Evolutionary conservation across 805 yeast genomes (phyloP).

Genomic region (Priceomyces castillae): DNA sequence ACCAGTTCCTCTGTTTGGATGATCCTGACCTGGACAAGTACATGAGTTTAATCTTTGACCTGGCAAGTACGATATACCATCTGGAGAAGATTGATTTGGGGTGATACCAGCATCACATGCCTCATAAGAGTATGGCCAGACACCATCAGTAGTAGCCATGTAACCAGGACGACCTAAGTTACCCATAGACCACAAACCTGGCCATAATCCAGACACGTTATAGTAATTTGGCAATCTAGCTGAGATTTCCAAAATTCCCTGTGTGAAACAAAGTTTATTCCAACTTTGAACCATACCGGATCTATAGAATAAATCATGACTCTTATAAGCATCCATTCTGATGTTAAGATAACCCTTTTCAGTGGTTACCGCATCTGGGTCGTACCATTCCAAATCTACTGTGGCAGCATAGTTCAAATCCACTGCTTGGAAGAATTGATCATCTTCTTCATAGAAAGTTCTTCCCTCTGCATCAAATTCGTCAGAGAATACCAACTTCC

Average conservation of each 20-base stretch:
- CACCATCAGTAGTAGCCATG: constrained; percentile 82
- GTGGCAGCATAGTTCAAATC: constrained; percentile 87
- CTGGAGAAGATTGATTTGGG: constrained; percentile 85
- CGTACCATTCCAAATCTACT: constrained; percentile 89
- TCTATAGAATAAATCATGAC: constrained; percentile 77
- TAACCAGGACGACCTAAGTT: constrained; percentile 92
- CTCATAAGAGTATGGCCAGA: constrained; percentile 91
- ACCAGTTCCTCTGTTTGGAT: constrained; percentile 84
- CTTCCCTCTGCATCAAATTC: constrained; percentile 90
- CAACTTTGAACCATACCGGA: constrained; percentile 92
- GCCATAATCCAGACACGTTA: constrained; percentile 84
- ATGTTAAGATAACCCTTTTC: constrained; percentile 66
- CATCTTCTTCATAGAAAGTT: constrained; percentile 87
- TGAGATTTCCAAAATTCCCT: constrained; percentile 75
- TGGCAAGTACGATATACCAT: constrained; percentile 82
- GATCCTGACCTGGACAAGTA: constrained; percentile 79
- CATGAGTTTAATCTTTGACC: constrained; percentile 80
- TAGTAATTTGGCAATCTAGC: constrained; percentile 81
- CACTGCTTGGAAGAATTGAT: constrained; percentile 86
- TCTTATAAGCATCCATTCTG: constrained; percentile 76
- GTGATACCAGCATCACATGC: constrained; percentile 93
- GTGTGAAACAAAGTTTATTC: constrained; percentile 88
- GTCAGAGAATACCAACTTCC: constrained; percentile 84
- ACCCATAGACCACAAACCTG: constrained; percentile 95
- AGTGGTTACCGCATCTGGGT: constrained; percentile 85